Evolutionary conservation across 352 stramenopile species (phyloP).

Genomic region (Plasmopara muralis): DNA sequence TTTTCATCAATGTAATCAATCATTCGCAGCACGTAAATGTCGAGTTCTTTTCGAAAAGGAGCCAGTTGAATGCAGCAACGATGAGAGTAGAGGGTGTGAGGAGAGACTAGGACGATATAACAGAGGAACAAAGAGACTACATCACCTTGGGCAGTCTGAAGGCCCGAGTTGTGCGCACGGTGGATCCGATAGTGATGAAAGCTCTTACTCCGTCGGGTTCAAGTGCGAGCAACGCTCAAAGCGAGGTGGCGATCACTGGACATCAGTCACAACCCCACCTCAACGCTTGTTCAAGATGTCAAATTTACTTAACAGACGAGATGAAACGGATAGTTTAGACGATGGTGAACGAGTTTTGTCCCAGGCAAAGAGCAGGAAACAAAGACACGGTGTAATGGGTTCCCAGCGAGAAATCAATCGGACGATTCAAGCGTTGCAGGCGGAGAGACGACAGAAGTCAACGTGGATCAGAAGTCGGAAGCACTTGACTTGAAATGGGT

Average conservation of each 20-base stretch:
- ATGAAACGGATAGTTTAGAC: neutral
- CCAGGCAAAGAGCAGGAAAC: neutral
- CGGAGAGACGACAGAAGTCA: slow-evolving; percentile 28
- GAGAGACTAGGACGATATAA: too few relatives aligned
- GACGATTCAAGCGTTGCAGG: slow-evolving; percentile 30
- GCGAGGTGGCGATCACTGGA: too few relatives aligned
- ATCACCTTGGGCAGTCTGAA: too few relatives aligned
- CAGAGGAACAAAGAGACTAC: too few relatives aligned
- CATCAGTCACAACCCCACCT: neutral
- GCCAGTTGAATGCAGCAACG: neutral
- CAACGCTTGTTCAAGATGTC: neutral
- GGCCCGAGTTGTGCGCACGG: too few relatives aligned
- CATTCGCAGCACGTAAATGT: neutral
- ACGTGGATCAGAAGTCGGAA: slow-evolving; percentile 23
- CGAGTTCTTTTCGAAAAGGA: neutral
- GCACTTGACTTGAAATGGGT: too few relatives aligned
- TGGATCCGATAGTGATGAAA: too few relatives aligned
- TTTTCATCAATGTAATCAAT: slow-evolving; percentile 11
- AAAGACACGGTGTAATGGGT: neutral
- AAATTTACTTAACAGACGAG: neutral
- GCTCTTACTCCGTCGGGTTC: too few relatives aligned
- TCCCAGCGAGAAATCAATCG: slow-evolving; percentile 14
- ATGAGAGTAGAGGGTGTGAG: too few relatives aligned
- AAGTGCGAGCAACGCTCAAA: too few relatives aligned
- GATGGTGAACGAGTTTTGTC: neutral